Evolutionary conservation across 2,329 filamentous ascomycete genomes (phyloP), one percentile per base, ranked within the genome.

Genomic region (Talaromyces atroroseus): DNA sequence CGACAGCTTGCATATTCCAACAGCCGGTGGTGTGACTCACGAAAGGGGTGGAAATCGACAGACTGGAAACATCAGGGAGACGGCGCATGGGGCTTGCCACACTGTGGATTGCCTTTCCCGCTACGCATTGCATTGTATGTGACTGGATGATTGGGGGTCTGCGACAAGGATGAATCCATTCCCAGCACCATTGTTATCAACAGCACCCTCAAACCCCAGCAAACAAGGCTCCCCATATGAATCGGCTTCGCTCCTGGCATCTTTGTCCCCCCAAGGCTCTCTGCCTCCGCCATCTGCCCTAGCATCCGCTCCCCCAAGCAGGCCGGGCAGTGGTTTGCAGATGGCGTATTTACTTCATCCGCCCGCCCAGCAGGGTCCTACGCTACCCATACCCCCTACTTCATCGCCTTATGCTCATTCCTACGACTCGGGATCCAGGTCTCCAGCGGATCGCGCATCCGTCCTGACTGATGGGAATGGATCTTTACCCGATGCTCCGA

Each of bases 341-440:
- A 74, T 76, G 69, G 64, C 71, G 32, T 72, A 73, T 65, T 65
- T 74, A 36, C 59, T 75, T 46, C 73, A 75, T 57, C 71, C 68
- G 16, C 63, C 72, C 55, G 56, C 66, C 0, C 66, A 66, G 20
- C 66, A 65, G n/a, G 54, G 58, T 18, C 60, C 63, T 20, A 58
- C 55, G 14, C 58, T 65, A 16, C 59, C 63, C 14, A 62, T 67
- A 26, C 59, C 64, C 0, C 57, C 64, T 1, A 58, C 61, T 12
- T 57, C 66, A 12, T 64, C 68, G 5, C 62, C 67, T 5, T 74
- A 73, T 59, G 62, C 66, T 34, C 72, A 69, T 32, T 68, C 70
- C 34, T 76, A 76, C 52, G 72, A 75, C 40, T 70, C 72, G 16
- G 69, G 67, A 2, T 70, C 70, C 1, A 69, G 68, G 16, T 76